Conservation (phyloP, 2,329 filamentous ascomycete genomes). For the Trichophyton verrucosum region DNA sequence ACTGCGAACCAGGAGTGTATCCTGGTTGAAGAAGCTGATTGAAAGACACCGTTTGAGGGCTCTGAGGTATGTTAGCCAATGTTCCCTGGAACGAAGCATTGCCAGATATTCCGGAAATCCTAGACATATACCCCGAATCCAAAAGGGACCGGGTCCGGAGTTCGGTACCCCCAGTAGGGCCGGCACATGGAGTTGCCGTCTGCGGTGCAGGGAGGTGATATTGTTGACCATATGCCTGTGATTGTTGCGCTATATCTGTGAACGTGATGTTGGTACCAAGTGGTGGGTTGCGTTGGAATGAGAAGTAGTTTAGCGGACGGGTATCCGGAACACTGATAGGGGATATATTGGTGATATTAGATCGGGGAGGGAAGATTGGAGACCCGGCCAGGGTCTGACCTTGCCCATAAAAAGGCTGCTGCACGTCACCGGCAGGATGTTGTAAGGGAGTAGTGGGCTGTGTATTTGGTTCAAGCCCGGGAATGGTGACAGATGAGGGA, state of each 20-base stretch:
- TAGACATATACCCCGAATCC: not conserved
- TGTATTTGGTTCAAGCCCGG: not conserved
- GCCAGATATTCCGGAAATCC: not conserved
- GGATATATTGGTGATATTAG: not conserved
- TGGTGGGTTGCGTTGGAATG: not conserved
- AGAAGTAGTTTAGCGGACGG: not conserved
- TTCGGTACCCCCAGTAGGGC: not conserved
- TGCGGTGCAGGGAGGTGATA: not conserved
- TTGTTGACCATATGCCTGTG: not conserved
- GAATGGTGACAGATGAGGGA: not conserved
- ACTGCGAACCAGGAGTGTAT: not conserved
- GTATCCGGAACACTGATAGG: not conserved
- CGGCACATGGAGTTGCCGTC: not conserved
- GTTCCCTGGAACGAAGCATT: not conserved
- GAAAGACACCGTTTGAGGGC: not conserved
- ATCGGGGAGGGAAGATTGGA: not conserved
- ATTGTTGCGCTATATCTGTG: not conserved
- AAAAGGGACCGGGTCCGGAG: not conserved
- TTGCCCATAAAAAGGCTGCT: not conserved
- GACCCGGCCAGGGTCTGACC: not conserved
- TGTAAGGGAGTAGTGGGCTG: not conserved
- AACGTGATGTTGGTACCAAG: not conserved
- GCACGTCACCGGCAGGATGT: not conserved
- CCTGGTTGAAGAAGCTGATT: not conserved
- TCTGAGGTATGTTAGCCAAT: not conserved